Evolutionary conservation across 169 alveolate species (phyloP), one percentile per base, ranked within the genome.

Genomic region (Cystoisospora suis): DNA sequence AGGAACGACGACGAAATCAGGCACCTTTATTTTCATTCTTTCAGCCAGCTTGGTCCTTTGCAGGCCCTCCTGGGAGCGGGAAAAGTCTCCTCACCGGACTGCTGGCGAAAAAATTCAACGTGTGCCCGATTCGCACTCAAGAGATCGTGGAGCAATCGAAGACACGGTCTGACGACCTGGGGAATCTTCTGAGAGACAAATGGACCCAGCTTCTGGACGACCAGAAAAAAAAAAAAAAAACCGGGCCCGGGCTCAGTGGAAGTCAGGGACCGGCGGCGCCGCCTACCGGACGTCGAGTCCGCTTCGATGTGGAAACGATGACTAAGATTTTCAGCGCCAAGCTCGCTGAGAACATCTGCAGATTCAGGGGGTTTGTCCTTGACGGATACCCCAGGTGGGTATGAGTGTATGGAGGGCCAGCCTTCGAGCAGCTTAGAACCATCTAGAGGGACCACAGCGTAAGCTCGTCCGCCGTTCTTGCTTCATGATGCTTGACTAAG

Each of bases 11-110:
- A n/a, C n/a, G n/a, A n/a, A n/a, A n/a, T n/a, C n/a, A n/a, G n/a
- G n/a, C n/a, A n/a, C n/a, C n/a, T n/a, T n/a, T n/a, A n/a, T n/a
- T n/a, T n/a, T n/a, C n/a, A n/a, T n/a, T n/a, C n/a, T n/a, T n/a
- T n/a, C n/a, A n/a, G n/a, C n/a, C 3, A 29, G 75, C 75, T n/a
- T 27, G 77, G 5, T 44, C n/a, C 38, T 58, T 27, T 1, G 89
- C 96, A 44, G 99, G 99, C 3, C 99, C 99, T 4, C 98, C 98
- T n/a, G 97, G 96, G 3, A 86, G 96, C 32, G 99, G 99, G 7
- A 97, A 96, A 91, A 91, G 96, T 40, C 92, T 86, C 81, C 90
- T 90, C 81, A 94, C 96, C 3, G 88, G 94, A 81, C 69, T 94
- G 92, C 81, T 97, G 61, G 95, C 97, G 17, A 89, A 90, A 75